phyloP scores from a whole-genome alignment of 1,284 basidiomycete species.

The Ustilago xerochloae region DNA sequence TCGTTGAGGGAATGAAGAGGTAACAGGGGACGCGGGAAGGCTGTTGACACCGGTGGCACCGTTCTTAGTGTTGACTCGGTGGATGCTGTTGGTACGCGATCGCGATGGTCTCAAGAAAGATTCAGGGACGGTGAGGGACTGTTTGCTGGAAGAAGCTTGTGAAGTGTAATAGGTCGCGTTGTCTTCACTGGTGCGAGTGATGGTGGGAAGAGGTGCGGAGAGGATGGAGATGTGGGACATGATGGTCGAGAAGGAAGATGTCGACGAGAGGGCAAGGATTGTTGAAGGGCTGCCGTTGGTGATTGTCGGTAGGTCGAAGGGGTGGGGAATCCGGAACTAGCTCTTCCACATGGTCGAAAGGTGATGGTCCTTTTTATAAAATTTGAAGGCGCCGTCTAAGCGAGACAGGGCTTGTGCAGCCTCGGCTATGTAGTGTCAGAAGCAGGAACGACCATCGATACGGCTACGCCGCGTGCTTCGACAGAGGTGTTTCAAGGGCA shows the following conservation, averaged over 20 bases:
- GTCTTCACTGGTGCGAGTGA: constrained; percentile 16
- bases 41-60: not conserved
- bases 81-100: constrained; percentile 16
- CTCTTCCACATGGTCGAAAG: not conserved
- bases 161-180: constrained; percentile 10
- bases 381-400: constrained; percentile 1
- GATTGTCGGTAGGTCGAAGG: not conserved
- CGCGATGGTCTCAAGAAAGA: constrained; percentile 8
- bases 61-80: not conserved
- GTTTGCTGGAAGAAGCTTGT: constrained; percentile 18
- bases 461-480: not conserved
- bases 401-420: constrained; percentile 18
- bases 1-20: constrained; percentile 21
- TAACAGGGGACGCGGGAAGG: constrained; percentile 22
- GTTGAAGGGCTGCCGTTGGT: not conserved
- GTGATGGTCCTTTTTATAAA: constrained; percentile 17
- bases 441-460: constrained; percentile 17
- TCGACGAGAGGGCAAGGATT: not conserved
- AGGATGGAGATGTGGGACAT: constrained; percentile 37
- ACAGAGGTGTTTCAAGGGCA: constrained; percentile 3
- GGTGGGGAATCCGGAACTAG: constrained; percentile 23
- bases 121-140: constrained; percentile 19
- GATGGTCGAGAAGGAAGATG: constrained; percentile 14
- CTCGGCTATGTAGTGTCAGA: constrained; percentile 19
- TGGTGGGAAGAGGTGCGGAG: constrained; percentile 17